Base-by-base conservation (phyloP, 345 rosid species). In the Isatis tinctoria region DNA sequence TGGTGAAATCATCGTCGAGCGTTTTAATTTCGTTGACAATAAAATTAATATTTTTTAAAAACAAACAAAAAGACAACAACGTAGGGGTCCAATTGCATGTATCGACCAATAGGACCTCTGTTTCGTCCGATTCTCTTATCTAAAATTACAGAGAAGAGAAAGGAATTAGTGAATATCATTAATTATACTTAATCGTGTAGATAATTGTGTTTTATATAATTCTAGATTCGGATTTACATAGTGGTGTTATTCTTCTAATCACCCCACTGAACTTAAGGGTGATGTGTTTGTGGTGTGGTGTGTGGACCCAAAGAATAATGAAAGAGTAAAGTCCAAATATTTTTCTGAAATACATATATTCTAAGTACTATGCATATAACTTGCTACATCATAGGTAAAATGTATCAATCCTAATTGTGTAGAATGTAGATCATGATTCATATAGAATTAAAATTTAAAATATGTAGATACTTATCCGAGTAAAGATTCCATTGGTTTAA, bases 281-380 rank as follows among this genome's bases (percentile, higher is more conserved):
- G 72, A 74, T 65, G 72, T 73, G 56, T 32, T 49, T 73, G 57
- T 73, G 67, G 68, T 24, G 36, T 54, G 64, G 61, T 24, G 36
- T 43, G 45, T 73, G 77, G 60, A 28, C 79, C 74, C 47, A 60
- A 30, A 16, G 37, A 60, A 68, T 60, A 51, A 37, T 28, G n/a
- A 39, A 17, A 65, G 59, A 37, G 60, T 58, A 17, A 18, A 58
- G 17, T 45, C 67, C 41, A 65, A 35, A 56, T 65, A 17, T 3
- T 20, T 10, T 8, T 47, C 26, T 17, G 18, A 47, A 2, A 17
- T 3, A 45, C 8, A 45, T 45, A 47, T 47, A 47, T 17, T 17
- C 0, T 8, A 2, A 47, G 26, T 7, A 47, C 18, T 41, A 41
- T 41, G 17, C 27, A 54, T 64, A 28, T 30, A 1, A 43, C 11